Conservation (phyloP, 305 asterid genomes). For the Fraxinus platypoda region DNA sequence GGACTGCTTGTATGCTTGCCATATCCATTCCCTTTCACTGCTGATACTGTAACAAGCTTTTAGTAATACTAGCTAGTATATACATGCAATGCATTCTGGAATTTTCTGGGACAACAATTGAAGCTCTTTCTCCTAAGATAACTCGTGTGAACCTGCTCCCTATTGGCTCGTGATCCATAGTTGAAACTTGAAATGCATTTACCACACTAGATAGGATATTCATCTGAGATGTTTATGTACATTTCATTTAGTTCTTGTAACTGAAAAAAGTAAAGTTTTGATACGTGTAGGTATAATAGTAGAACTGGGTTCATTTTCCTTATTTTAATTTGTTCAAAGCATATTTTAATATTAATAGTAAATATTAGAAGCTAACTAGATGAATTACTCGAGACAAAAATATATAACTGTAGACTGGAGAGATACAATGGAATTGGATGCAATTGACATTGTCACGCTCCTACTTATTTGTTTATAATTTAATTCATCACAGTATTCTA, state of each 20-base stretch:
- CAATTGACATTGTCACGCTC: not conserved
- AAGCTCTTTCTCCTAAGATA: not conserved
- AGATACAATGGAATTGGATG: not conserved
- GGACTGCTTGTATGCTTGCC: slow-evolving; percentile 86
- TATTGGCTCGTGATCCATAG: not conserved
- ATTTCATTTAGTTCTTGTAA: not conserved
- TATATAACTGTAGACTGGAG: not conserved
- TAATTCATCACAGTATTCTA: not conserved
- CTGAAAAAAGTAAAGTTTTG: not conserved
- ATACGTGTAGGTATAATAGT: not conserved
- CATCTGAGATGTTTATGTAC: not conserved
- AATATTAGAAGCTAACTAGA: not conserved
- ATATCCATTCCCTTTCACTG: slow-evolving; percentile 77
- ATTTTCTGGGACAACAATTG: not conserved
- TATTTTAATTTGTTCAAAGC: not conserved
- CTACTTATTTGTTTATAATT: not conserved
- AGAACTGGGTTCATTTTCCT: not conserved
- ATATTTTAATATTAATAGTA: not conserved
- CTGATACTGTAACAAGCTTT: slow-evolving; percentile 47
- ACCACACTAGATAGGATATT: not conserved
- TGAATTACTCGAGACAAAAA: not conserved
- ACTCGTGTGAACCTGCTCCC: not conserved
- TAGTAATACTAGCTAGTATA: slow-evolving; percentile 20
- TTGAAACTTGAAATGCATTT: not conserved
- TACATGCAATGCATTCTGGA: not conserved